phyloP scores from a whole-genome alignment of 331 rosid genomes.

The Prunus yedoensis region DNA sequence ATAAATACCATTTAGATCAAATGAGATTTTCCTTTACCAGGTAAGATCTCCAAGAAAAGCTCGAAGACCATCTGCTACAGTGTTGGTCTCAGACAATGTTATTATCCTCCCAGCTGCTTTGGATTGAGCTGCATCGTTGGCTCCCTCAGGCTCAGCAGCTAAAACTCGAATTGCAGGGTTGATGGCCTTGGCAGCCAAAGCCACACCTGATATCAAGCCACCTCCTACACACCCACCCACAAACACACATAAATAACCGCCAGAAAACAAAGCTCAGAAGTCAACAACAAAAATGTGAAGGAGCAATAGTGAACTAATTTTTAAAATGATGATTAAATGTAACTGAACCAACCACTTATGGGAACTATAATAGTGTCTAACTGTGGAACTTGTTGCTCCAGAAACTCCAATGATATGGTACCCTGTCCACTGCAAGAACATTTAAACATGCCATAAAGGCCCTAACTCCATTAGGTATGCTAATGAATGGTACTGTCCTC shows the following conservation, averaged over 20 bases:
- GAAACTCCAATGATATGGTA: slow-evolving; percentile 77
- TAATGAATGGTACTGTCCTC: background rate
- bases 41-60: slow-evolving; percentile 82
- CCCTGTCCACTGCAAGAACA: slow-evolving; percentile 89
- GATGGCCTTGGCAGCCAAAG: slow-evolving; percentile 90
- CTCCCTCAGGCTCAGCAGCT: slow-evolving; percentile 87
- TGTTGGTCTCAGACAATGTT: slow-evolving; percentile 67
- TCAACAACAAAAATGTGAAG: background rate
- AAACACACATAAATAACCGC: background rate
- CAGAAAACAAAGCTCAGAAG: background rate
- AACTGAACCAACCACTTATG: slow-evolving; percentile 70
- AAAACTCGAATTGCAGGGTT: slow-evolving; percentile 69
- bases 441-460: slow-evolving; percentile 19
- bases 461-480: background rate
- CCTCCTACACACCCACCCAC: slow-evolving; percentile 60
- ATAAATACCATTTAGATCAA: background rate
- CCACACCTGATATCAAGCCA: slow-evolving; percentile 84
- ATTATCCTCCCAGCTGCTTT: slow-evolving; percentile 82
- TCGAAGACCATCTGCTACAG: slow-evolving; percentile 89
- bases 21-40: slow-evolving; percentile 46
- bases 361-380: slow-evolving; percentile 73
- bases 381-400: slow-evolving; percentile 83
- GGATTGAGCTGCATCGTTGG: slow-evolving; percentile 86
- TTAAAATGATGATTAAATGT: slow-evolving; percentile 6
- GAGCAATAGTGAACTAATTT: background rate